Base-by-base conservation (phyloP, 2,329 filamentous ascomycete species). In the Talaromyces sp. region DNA sequence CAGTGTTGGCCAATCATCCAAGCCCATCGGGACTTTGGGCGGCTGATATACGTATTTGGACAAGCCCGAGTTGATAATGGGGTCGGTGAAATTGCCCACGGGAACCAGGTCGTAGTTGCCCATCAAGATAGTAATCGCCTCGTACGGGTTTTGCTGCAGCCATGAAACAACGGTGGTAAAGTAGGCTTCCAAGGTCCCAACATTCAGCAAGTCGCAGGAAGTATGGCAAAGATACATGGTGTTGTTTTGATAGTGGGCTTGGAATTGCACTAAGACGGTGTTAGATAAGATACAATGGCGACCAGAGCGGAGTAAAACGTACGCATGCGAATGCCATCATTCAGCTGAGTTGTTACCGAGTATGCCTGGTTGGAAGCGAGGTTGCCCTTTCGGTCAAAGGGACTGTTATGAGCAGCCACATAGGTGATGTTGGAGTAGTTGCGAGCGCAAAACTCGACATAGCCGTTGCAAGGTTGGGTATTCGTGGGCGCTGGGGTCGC, bases 111-210 rank as follows among this genome's bases (percentile, higher is more conserved):
- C 90, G 69, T 85, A 88, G 73, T 97, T 97, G 61, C 88, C 92
- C 57, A 97, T 87, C 19, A 97, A 81, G 65, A 97, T 87, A 1
- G 91, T 93, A 28, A 97, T 85, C 1, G 97, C 90, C 66, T 97
- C 93, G 77, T 91, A 93, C 0, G 92, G 92, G 67, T 97, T 87
- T 0, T 71, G 68, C 7, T 83, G 81, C 2, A 97, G 85, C 93
- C 93, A 97, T 51, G 79, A 73, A 39, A 81, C 81, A 13, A 96
- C 89, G 0, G 80, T 81, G 7, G 79, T 79, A 36, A 97, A 85
- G 78, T 91, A 95, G 51, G 84, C 79, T 59, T 88, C 85, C 57
- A 95, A 88, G 8, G 90, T 87, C 0, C 93, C 93, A 1, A 85
- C 90, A 67, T 96, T 88, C 33, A 96, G 84, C 3, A 96, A 79